phyloP scores from a whole-genome alignment of 2,329 filamentous ascomycete genomes.

The Aphanocladium album region DNA sequence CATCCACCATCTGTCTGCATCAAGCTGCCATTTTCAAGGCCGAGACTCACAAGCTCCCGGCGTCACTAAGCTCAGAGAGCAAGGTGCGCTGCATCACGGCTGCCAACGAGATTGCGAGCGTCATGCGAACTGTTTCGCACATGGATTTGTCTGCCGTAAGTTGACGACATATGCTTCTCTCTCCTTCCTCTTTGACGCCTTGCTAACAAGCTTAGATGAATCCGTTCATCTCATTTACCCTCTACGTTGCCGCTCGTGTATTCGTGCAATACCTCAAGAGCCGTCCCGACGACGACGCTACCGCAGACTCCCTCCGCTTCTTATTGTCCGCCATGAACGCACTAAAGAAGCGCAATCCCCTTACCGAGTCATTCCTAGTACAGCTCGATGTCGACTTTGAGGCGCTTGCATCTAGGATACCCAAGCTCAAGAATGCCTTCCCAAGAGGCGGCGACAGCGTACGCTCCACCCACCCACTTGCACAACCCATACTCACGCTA shows the following conservation, averaged over 20 bases:
- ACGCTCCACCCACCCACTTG: conserved; percentile 20
- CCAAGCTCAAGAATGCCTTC: conserved; percentile 51
- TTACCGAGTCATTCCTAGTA: conserved; percentile 91
- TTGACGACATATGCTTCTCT: conserved; percentile 1
- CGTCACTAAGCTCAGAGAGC: conserved; percentile 77
- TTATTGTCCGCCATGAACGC: conserved; percentile 86
- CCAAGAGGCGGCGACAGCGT: conserved; percentile 49
- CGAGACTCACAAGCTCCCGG: conserved; percentile 76
- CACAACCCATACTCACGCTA: not conserved
- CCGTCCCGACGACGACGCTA: conserved; percentile 76
- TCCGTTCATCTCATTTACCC: conserved; percentile 88
- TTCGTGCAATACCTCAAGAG: conserved; percentile 97
- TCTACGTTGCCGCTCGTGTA: conserved; percentile 92
- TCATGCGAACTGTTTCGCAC: conserved; percentile 93
- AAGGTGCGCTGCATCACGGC: conserved; percentile 90
- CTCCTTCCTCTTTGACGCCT: not conserved
- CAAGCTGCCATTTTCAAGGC: conserved; percentile 98
- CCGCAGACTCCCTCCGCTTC: conserved; percentile 79
- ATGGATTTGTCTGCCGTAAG: conserved; percentile 77
- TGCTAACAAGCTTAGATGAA: conserved; percentile 65
- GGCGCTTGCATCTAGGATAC: conserved; percentile 59
- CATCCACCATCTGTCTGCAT: conserved; percentile 93
- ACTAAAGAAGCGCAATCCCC: conserved; percentile 77
- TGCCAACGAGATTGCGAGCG: conserved; percentile 86
- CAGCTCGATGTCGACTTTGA: conserved; percentile 91